phyloP scores from a whole-genome alignment of 169 alveolate genomes.

The Plasmodium vivax region DNA sequence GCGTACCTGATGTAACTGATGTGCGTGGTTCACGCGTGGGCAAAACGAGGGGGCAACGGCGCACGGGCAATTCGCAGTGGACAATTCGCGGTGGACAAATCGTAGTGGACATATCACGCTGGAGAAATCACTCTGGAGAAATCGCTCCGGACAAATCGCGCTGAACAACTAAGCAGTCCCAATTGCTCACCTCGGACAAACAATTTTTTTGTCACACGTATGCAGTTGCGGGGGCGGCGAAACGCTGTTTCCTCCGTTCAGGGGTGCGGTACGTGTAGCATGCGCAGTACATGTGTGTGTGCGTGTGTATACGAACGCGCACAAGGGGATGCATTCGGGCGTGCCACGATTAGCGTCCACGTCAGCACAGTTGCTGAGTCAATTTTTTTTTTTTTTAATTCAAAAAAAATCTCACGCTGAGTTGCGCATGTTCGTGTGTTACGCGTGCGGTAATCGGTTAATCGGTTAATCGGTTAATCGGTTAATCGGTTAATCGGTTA shows the following conservation, averaged over 20 bases:
- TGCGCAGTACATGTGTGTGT: not conserved
- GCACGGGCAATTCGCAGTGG: not conserved
- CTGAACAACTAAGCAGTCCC: not conserved
- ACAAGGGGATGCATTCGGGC: not conserved
- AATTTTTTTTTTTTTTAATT: no score
- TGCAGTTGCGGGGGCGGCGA: not conserved
- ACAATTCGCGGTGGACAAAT: not conserved
- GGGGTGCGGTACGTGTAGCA: not conserved
- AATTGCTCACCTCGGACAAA: not conserved
- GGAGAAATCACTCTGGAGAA: not conserved
- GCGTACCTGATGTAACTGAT: not conserved
- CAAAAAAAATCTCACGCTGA: not conserved
- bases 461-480: no score
- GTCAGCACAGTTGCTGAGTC: not conserved
- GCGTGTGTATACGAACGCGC: not conserved
- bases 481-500: no score
- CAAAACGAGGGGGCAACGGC: not conserved
- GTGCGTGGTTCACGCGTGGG: not conserved
- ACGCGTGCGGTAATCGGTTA: not conserved
- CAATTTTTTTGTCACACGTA: not conserved
- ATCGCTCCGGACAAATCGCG: not conserved
- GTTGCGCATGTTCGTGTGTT: not conserved
- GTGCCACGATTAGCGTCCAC: not conserved
- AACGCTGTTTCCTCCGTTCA: not conserved
- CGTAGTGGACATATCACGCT: not conserved